Evolutionary conservation across 495 filamentous ascomycete genomes (phyloP), one percentile per base, ranked within the genome.

Genomic region (Haplographium delicatum): DNA sequence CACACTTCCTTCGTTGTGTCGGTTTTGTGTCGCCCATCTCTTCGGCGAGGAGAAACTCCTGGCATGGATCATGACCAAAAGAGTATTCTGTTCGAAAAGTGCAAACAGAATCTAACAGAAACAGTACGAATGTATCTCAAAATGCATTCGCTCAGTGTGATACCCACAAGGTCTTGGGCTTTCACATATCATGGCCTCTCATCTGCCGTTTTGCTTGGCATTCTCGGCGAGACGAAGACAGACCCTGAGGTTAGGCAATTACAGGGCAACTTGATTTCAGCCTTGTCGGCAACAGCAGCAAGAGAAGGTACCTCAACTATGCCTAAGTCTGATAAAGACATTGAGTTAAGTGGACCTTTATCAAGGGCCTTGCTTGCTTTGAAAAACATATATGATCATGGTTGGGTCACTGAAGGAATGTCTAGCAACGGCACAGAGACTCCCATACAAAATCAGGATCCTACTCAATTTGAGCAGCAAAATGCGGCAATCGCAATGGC

Each of bases 71-170:
- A 57, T 0, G 28, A 59, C 5, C 73, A 80, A 44, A 76, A 74
- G 57, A 64, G 62, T 19, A 59, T 68, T 1, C 65, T 80, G 1
- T 72, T 71, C 4, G 70, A 78, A 22, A 68, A 69, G 23, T 86
- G 82, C 65, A 81, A 84, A 54, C 62, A 69, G 22, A 83, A 80
- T 58, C 60, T 86, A 8, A 73, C 75, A 5, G 81, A 84, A 59
- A 84, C 80, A 9, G 79, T 86, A 1, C 74, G 81, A 53, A 82
- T 83, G 66, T 86, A 84, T 61, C 66, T 84, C 5, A 79, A 81
- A 10, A 78, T 86, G 68, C 80, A 83, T 53, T 80, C 83, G 54
- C 67, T 84, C 50, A 83, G 80, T 4, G 71, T 81, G 1, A 81
- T 81, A 37, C 80, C 81, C 0, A 79, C 78, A 5, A 73, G 81